A percentile compares a stretch with the other conserved stretches of the same genome.
Conservation (phyloP, 495 filamentous ascomycete species). For the Trichoderma virens region DNA sequence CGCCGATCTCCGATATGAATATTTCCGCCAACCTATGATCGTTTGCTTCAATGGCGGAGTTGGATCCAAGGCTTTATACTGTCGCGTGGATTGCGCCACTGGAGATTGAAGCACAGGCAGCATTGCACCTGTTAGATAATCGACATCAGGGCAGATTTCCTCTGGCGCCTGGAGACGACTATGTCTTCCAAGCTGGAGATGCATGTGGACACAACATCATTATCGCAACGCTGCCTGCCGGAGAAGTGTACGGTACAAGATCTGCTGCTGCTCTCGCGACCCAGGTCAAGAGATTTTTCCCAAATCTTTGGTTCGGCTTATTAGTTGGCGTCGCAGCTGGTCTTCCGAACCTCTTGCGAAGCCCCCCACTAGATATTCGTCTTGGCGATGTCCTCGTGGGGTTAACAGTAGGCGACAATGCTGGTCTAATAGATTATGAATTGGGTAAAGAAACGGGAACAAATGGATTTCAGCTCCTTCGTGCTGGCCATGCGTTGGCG, state of each 20-base stretch:
- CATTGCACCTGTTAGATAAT: slow-evolving; percentile 20
- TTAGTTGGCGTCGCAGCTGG: slow-evolving; percentile 29
- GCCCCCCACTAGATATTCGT: slow-evolving; percentile 28
- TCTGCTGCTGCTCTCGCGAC: slow-evolving; percentile 31
- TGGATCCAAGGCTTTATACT: slow-evolving; percentile 18
- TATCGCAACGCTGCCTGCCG: slow-evolving; percentile 29
- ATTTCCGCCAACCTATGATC: not conserved
- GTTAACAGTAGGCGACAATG: slow-evolving; percentile 14
- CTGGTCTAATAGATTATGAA: slow-evolving; percentile 23
- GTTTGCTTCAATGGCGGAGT: not conserved
- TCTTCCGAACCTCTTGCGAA: slow-evolving; percentile 19
- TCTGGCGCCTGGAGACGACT: slow-evolving; percentile 26
- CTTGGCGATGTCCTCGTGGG: slow-evolving; percentile 33
- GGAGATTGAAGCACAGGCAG: slow-evolving; percentile 20
- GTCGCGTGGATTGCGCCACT: slow-evolving; percentile 24
- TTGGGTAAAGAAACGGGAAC: slow-evolving; percentile 19
- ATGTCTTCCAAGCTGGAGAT: slow-evolving; percentile 25
- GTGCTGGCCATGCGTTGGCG: slow-evolving; percentile 17
- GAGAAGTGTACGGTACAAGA: slow-evolving; percentile 28
- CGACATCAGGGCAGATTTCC: slow-evolving; percentile 20
- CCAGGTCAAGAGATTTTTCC: slow-evolving; percentile 31
- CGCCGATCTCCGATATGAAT: not conserved
- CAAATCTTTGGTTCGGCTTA: slow-evolving; percentile 31
- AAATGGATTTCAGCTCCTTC: slow-evolving; percentile 19
- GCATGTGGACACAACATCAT: slow-evolving; percentile 36